A percentile compares a stretch with the other conserved stretches of the same genome.
phyloP scores from a whole-genome alignment of 768 basidiomycete genomes.

The Russula sp. region DNA sequence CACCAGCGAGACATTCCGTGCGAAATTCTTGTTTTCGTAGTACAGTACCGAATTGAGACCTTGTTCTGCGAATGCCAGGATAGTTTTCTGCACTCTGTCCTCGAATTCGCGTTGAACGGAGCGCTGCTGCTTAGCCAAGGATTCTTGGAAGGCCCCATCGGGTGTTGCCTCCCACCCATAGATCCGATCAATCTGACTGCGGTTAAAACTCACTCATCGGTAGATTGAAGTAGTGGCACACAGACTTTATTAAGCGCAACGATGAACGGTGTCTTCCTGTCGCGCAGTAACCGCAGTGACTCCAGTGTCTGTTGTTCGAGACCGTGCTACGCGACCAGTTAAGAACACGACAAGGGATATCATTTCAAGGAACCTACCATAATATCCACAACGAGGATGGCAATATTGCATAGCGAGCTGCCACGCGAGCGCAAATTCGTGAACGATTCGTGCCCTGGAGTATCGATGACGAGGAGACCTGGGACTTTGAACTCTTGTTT shows the following conservation, averaged over 20 bases:
- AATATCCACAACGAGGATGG: slow-evolving; percentile 97
- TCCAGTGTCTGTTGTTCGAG: slow-evolving; percentile 98
- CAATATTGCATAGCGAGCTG: slow-evolving; percentile 96
- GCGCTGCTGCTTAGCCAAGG: slow-evolving; percentile 71
- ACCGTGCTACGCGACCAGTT: slow-evolving; percentile 58
- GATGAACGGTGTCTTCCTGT: slow-evolving; percentile 96
- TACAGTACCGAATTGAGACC: slow-evolving; percentile 92
- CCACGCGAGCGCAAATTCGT: slow-evolving; percentile 93
- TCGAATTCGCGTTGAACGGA: slow-evolving; percentile 88
- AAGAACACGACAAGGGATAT: neutral
- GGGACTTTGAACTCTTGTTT: slow-evolving; percentile 92
- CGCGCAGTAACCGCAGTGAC: slow-evolving; percentile 83
- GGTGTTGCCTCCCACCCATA: slow-evolving; percentile 92
- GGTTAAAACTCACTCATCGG: slow-evolving; percentile 1
- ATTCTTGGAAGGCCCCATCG: slow-evolving; percentile 88
- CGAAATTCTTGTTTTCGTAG: slow-evolving; percentile 96
- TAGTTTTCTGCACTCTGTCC: slow-evolving; percentile 76
- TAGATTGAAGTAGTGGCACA: neutral
- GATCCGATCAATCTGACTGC: slow-evolving; percentile 84
- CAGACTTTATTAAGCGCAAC: slow-evolving; percentile 90
- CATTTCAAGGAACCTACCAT: slow-evolving; percentile 48
- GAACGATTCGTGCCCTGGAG: slow-evolving; percentile 99
- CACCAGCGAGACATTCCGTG: slow-evolving; percentile 89
- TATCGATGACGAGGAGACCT: slow-evolving; percentile 93
- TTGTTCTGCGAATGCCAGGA: slow-evolving; percentile 94